Evolutionary conservation across 2,329 filamentous ascomycete species (phyloP).

Genomic region (Trichoderma polysporum): DNA sequence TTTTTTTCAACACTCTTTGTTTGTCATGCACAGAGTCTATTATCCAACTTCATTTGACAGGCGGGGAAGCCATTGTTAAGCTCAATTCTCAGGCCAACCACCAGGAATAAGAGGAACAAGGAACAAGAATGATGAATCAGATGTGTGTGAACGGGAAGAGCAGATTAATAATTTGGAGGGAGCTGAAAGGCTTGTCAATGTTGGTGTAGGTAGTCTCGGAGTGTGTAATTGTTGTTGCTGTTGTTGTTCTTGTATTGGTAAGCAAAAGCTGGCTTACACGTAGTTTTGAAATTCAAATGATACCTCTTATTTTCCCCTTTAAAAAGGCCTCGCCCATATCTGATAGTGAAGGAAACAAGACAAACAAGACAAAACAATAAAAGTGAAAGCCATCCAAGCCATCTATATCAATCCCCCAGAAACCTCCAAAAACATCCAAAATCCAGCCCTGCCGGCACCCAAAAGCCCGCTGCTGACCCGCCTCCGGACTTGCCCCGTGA

Average conservation of each 20-base stretch:
- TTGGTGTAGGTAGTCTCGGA: not conserved
- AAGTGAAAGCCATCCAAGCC: not conserved
- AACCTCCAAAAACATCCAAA: not conserved
- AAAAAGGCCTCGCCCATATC: not conserved
- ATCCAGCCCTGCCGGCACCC: not conserved
- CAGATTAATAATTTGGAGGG: not conserved
- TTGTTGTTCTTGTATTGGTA: not conserved
- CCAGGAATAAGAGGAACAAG: not conserved
- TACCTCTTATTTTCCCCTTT: not conserved
- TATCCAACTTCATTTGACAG: not conserved
- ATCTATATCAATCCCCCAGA: not conserved
- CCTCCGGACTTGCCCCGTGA: conserved; percentile 1
- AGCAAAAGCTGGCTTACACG: conserved; percentile 1
- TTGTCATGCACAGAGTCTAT: not conserved
- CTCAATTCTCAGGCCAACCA: not conserved
- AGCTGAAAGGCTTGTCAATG: not conserved
- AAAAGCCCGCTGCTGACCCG: conserved; percentile 2
- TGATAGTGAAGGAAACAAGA: not conserved
- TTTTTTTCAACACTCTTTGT: not conserved
- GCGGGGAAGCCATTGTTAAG: not conserved
- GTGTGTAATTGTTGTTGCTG: no score
- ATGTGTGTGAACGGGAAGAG: not conserved
- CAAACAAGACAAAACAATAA: not conserved
- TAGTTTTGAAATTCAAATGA: not conserved
- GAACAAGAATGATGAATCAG: not conserved